Evolutionary conservation across 441 rosid genomes (phyloP).

Genomic region (Eruca vesicaria): DNA sequence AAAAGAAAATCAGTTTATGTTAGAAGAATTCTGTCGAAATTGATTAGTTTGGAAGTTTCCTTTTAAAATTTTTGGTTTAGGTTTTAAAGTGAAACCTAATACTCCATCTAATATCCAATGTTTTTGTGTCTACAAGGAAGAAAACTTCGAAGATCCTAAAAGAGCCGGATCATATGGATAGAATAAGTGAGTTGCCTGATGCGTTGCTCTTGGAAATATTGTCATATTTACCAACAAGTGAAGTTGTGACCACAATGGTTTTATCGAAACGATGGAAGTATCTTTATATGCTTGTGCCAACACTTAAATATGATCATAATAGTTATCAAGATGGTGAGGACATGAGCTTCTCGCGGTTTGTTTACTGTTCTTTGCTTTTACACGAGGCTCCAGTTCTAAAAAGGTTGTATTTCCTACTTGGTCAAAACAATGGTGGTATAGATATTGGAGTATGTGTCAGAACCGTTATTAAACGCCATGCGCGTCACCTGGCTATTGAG

Average conservation of each 20-base stretch:
- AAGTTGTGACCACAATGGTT: slow-evolving; percentile 6
- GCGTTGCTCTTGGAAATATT: neutral
- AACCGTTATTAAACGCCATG: neutral
- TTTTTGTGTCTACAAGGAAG: too few species aligned
- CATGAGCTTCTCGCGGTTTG: slow-evolving; percentile 1
- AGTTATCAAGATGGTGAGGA: neutral
- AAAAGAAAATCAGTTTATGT: neutral
- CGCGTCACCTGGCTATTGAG: neutral
- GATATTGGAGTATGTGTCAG: neutral
- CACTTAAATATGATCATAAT: neutral
- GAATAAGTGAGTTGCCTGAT: too few species aligned
- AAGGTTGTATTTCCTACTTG: neutral
- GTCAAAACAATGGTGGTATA: neutral
- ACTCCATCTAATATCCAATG: neutral
- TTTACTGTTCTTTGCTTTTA: neutral
- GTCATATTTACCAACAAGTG: neutral
- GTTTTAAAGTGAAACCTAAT: neutral
- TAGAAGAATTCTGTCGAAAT: neutral
- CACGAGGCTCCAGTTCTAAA: slow-evolving; percentile 4
- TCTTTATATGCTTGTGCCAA: neutral
- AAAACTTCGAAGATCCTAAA: too few species aligned
- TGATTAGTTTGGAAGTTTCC: neutral
- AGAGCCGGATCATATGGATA: too few species aligned
- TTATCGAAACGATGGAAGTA: slow-evolving; percentile 12
- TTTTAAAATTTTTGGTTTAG: neutral